phyloP scores from a whole-genome alignment of 331 rosid species.

The Quercus lobata region DNA sequence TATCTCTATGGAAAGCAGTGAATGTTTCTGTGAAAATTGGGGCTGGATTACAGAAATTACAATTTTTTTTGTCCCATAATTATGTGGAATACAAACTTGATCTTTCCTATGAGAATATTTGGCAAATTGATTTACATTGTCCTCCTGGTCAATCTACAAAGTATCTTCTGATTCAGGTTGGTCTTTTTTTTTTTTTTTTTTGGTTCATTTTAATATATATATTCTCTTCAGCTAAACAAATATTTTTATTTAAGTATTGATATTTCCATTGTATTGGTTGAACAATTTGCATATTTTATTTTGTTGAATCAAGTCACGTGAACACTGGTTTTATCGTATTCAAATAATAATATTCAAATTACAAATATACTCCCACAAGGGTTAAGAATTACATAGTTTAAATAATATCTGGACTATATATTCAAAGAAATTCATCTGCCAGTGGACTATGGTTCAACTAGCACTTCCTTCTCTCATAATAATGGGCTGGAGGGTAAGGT shows the following conservation, averaged over 20 bases:
- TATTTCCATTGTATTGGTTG: background rate
- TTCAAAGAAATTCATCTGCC: background rate
- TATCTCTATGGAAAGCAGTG: constrained; percentile 30
- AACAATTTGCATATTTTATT: background rate
- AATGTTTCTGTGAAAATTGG: constrained; percentile 54
- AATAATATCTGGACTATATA: too few species aligned
- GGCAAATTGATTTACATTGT: constrained; percentile 60
- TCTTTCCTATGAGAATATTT: constrained; percentile 69
- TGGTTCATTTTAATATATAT: background rate
- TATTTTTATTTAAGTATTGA: background rate
- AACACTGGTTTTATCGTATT: too few species aligned
- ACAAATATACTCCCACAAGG: too few species aligned
- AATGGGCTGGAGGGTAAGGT: too few species aligned
- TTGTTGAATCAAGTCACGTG: background rate
- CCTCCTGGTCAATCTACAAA: constrained; percentile 32
- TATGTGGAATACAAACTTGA: constrained; percentile 44
- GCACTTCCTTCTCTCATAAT: too few species aligned
- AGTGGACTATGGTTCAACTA: too few species aligned
- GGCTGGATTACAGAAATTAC: constrained; percentile 45
- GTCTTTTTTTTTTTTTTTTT: constrained; percentile 6
- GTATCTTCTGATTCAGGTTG: constrained; percentile 81
- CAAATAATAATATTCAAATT: too few species aligned
- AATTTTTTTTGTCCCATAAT: constrained; percentile 28
- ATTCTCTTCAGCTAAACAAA: background rate
- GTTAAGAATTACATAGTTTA: too few species aligned